These are phyloP conservation scores for Russula lepida DNA, from an alignment of 768 basidiomycete genomes.

Conservation along the genomic window DNA sequence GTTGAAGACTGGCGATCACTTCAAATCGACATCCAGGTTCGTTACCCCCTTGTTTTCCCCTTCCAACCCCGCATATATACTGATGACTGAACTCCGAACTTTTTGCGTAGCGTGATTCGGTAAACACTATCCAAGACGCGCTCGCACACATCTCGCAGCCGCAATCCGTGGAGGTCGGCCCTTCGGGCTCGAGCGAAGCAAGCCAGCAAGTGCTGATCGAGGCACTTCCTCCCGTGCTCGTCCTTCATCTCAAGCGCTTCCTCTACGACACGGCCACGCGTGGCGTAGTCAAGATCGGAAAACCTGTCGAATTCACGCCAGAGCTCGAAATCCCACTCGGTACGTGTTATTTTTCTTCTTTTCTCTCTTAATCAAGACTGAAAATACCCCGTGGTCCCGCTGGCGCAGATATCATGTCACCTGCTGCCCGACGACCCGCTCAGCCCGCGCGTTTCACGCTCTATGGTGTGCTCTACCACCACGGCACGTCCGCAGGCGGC, in stretches of 20 bases:
- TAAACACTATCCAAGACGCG: slow-evolving; percentile 77
- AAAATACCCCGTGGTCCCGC: neutral
- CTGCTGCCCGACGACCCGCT: slow-evolving; percentile 38
- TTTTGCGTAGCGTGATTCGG: slow-evolving; percentile 49
- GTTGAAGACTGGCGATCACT: slow-evolving; percentile 90
- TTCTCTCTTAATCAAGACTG: neutral
- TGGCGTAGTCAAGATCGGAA: slow-evolving; percentile 80
- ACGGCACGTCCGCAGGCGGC: slow-evolving; percentile 81
- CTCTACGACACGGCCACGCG: slow-evolving; percentile 67
- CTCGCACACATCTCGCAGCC: slow-evolving; percentile 69
- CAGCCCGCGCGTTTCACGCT: slow-evolving; percentile 58
- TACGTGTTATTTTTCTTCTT: slow-evolving; percentile 26
- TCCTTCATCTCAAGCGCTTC: slow-evolving; percentile 89
- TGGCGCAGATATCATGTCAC: slow-evolving; percentile 24
- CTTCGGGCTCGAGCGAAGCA: slow-evolving; percentile 50
- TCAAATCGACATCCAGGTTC: slow-evolving; percentile 81
- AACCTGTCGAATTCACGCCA: slow-evolving; percentile 68
- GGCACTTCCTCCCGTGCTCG: slow-evolving; percentile 70
- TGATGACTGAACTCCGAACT: neutral
- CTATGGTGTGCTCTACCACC: slow-evolving; percentile 90
- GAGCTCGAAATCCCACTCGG: slow-evolving; percentile 71
- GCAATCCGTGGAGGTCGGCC: slow-evolving; percentile 67
- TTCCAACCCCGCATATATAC: neutral
- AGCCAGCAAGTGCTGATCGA: slow-evolving; percentile 71
- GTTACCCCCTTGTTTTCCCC: neutral